Evolutionary conservation across 2,329 filamentous ascomycete genomes (phyloP).

Genomic region (Lanzia echinophila): DNA sequence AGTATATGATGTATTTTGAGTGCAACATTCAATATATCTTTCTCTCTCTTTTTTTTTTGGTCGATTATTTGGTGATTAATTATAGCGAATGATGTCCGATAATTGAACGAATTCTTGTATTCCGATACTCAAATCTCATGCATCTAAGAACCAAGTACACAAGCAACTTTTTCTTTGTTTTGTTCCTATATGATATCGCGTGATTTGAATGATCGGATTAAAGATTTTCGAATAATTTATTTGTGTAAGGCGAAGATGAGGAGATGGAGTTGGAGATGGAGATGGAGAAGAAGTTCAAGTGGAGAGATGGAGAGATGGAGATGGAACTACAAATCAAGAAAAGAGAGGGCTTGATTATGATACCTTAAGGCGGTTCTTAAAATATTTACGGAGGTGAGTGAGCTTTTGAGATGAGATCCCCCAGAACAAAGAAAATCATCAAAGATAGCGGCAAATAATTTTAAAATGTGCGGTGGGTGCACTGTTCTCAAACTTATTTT

Average conservation of each 20-base stretch:
- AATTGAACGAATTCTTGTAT: neutral
- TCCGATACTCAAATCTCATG: neutral
- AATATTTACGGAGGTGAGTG: too few species aligned
- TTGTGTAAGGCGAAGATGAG: neutral
- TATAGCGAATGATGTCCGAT: neutral
- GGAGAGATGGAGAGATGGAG: neutral
- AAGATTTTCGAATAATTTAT: neutral
- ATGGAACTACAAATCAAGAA: neutral
- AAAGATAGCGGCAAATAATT: too few species aligned
- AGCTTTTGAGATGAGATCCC: too few species aligned
- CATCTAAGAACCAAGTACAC: neutral
- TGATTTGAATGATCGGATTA: neutral
- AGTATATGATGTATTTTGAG: slow-evolving; percentile 37
- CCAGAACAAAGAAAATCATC: too few species aligned
- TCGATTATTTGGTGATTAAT: neutral
- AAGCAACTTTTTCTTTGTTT: neutral
- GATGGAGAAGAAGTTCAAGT: neutral
- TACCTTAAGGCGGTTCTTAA: too few species aligned
- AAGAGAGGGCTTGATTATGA: neutral
- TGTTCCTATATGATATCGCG: neutral
- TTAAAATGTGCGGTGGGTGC: too few species aligned
- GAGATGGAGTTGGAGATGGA: too few species aligned
- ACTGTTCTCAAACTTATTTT: too few species aligned
- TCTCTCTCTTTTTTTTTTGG: too few species aligned
- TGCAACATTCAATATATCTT: neutral